Evolutionary conservation across 805 yeast species (phyloP).

Genomic region (Teunomyces stri): DNA sequence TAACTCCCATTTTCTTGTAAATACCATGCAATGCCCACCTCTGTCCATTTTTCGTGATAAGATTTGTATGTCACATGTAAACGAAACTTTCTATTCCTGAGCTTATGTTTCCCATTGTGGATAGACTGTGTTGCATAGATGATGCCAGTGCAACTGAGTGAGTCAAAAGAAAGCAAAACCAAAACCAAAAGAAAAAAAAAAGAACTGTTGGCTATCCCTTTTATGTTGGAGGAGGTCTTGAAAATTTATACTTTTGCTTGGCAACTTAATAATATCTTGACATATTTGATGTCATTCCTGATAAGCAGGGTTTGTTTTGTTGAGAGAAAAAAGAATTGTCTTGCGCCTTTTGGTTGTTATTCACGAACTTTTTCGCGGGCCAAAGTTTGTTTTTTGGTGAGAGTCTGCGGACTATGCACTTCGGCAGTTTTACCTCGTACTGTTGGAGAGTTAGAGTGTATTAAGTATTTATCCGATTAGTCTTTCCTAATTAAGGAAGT

Average conservation of each 20-base stretch:
- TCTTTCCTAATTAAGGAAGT: neutral
- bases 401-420: neutral
- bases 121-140: neutral
- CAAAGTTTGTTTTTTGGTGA: neutral
- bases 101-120: neutral
- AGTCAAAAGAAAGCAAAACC: neutral
- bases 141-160: neutral
- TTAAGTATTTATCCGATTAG: neutral
- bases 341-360: neutral
- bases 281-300: constrained; percentile 5
- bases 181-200: neutral
- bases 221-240: neutral
- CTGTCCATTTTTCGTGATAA: neutral
- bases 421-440: neutral
- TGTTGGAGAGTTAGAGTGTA: neutral
- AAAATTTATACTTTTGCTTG: neutral
- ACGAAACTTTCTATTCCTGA: neutral
- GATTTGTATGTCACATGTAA: neutral
- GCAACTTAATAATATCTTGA: neutral
- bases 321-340: neutral
- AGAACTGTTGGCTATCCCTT: neutral
- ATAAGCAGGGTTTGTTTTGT: neutral
- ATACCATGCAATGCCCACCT: neutral
- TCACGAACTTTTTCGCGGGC: neutral
- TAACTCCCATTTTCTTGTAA: neutral